phyloP scores from a whole-genome alignment of 805 yeast genomes.

The Monosporozyma yasuniensis region DNA sequence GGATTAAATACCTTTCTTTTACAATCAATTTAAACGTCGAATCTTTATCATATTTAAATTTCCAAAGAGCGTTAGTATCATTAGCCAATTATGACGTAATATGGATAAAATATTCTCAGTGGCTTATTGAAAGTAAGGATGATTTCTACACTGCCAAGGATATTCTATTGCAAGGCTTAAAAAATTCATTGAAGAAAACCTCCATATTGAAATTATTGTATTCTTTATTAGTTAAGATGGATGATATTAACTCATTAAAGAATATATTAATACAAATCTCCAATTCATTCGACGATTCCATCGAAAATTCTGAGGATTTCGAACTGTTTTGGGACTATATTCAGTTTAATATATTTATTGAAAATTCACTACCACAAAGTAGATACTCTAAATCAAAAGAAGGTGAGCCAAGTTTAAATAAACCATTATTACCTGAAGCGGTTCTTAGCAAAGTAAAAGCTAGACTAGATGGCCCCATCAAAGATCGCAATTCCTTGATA shows the following conservation, averaged over 20 bases:
- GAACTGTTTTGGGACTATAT: conserved; percentile 27
- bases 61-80: conserved; percentile 27
- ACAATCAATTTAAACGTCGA: conserved; percentile 17
- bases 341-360: conserved; percentile 18
- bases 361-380: conserved; percentile 9
- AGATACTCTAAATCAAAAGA: conserved; percentile 7
- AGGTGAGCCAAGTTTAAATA: neutral
- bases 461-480: conserved; percentile 13
- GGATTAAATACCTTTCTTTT: conserved; percentile 25
- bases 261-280: conserved; percentile 10
- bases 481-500: conserved; percentile 14
- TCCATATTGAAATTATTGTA: conserved; percentile 18
- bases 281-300: conserved; percentile 9
- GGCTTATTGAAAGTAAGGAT: conserved; percentile 18
- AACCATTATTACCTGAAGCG: conserved; percentile 5
- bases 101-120: conserved; percentile 27
- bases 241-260: conserved; percentile 15
- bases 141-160: conserved; percentile 20
- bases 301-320: conserved; percentile 20
- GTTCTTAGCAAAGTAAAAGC: conserved; percentile 12
- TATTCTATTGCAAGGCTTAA: conserved; percentile 16
- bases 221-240: conserved; percentile 13
- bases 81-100: conserved; percentile 25
- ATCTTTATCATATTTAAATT: conserved; percentile 19
- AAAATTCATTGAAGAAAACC: conserved; percentile 16